Evolutionary conservation across 345 rosid genomes (phyloP).

Genomic region (Excoecaria cochinchinensis): DNA sequence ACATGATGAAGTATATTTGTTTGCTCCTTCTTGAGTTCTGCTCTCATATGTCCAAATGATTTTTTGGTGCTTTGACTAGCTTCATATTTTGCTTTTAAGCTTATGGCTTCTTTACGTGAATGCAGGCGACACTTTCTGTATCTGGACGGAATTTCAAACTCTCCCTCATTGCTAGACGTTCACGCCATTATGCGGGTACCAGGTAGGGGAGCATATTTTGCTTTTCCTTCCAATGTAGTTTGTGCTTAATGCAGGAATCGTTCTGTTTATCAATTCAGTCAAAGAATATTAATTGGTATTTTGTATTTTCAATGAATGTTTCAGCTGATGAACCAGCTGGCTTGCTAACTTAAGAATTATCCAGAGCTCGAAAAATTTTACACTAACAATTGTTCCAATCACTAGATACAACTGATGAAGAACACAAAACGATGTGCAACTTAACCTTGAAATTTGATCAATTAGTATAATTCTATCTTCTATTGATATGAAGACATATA

Average conservation of each 20-base stretch:
- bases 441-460: neutral
- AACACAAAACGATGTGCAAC: neutral
- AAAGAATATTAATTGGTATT: neutral
- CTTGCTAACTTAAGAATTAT: neutral
- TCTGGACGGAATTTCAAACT: conserved; percentile 77
- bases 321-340: neutral
- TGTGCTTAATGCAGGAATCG: neutral
- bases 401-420: neutral
- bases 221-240: neutral
- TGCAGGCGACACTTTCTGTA: conserved; percentile 65
- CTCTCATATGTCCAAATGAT: neutral
- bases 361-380: neutral
- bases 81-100: conserved; percentile 18
- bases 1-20: neutral
- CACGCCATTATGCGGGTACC: conserved; percentile 97
- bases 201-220: conserved; percentile 46
- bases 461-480: neutral
- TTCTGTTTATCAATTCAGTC: neutral
- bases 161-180: conserved; percentile 94
- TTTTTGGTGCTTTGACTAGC: neutral
- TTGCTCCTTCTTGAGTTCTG: neutral
- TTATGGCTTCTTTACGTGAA: conserved; percentile 28
- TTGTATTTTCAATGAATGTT: neutral
- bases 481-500: neutral
- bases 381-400: neutral